A percentile compares a stretch with the other conserved stretches of the same genome.
These are phyloP conservation scores for Eucalyptus shirleyi DNA, from an alignment of 345 rosid genomes.

Conservation along the genomic window DNA sequence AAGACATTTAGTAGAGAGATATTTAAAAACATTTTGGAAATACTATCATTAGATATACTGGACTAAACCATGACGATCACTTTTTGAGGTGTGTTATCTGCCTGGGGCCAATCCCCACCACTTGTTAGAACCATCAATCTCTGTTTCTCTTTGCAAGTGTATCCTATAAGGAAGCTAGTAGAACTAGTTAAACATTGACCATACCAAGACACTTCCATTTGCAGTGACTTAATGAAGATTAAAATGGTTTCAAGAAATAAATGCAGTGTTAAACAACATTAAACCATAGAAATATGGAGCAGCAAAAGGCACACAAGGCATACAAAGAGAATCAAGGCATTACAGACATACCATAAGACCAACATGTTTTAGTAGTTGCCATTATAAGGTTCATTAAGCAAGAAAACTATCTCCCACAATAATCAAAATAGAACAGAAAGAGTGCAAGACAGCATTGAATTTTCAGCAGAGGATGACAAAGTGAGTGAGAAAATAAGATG, in stretches of 20 bases:
- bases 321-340: not conserved
- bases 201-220: not conserved
- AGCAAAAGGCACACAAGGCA: not conserved
- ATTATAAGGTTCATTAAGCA: not conserved
- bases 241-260: not conserved
- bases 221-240: not conserved
- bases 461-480: not conserved
- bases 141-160: not conserved
- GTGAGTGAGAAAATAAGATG: not conserved
- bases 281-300: not conserved
- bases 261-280: not conserved
- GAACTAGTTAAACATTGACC: not conserved
- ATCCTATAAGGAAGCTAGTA: not conserved
- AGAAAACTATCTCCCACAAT: not conserved
- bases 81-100: not conserved
- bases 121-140: not conserved
- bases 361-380: not conserved
- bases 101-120: not conserved
- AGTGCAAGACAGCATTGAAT: not conserved
- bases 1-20: not conserved
- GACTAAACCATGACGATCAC: not conserved
- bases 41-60: not conserved
- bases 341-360: not conserved
- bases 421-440: not conserved
- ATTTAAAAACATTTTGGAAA: not conserved